Conservation (phyloP, 306 rosid genomes). For the Pyrus betulifolia region DNA sequence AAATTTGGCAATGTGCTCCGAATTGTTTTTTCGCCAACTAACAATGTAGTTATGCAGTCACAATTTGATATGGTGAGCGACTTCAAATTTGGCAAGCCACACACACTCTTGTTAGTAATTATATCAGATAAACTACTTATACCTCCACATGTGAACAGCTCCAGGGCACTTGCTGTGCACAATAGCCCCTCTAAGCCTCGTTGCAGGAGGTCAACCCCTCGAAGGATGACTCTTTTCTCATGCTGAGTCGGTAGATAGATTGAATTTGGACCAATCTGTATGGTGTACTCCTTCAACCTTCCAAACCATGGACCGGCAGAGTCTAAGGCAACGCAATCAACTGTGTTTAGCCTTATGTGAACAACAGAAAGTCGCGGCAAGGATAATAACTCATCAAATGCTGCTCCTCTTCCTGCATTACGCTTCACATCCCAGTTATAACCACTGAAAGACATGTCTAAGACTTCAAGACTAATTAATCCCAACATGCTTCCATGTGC, state of each 20-base stretch:
- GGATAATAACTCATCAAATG: constrained; percentile 10
- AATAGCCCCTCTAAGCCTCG: constrained; percentile 1
- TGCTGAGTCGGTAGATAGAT: neutral
- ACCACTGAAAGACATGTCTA: constrained; percentile 2
- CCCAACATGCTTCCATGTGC: constrained; percentile 1
- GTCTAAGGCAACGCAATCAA: constrained; percentile 14
- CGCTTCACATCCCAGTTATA: constrained; percentile 13
- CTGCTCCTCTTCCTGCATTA: neutral
- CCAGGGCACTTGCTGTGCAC: constrained; percentile 3
- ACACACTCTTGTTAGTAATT: neutral
- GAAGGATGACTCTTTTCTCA: constrained; percentile 16
- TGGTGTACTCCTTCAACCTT: constrained; percentile 3
- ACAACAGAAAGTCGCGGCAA: constrained; percentile 8
- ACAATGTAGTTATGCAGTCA: neutral
- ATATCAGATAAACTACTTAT: neutral
- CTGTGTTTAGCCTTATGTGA: constrained; percentile 3
- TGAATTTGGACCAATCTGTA: constrained; percentile 6
- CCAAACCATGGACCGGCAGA: constrained; percentile 3
- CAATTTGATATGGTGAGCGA: neutral
- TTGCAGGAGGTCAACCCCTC: constrained; percentile 7
- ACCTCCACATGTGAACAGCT: constrained; percentile 1
- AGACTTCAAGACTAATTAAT: constrained; percentile 4
- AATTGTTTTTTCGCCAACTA: neutral
- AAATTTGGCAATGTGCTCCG: constrained; percentile 9
- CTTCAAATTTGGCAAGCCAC: constrained; percentile 7